These are phyloP conservation scores for Tuber magnatum DNA, from an alignment of 495 filamentous ascomycete species.

Conservation along the genomic window DNA sequence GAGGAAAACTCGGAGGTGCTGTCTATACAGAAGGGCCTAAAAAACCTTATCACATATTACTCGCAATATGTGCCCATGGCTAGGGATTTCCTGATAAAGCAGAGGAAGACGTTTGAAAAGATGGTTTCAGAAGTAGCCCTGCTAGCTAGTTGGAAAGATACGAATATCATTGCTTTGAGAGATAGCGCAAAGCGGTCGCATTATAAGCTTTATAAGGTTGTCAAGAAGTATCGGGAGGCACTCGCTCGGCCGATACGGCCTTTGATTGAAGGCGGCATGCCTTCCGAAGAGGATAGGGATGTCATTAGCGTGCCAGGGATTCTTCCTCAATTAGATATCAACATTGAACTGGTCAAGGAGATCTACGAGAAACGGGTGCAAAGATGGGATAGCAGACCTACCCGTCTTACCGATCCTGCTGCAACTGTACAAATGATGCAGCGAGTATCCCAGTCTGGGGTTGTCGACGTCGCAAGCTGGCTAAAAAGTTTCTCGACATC, in stretches of 20 bases:
- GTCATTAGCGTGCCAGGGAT: neutral
- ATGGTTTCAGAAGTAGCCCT: conserved; percentile 80
- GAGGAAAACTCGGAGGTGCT: conserved; percentile 51
- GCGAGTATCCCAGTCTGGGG: conserved; percentile 47
- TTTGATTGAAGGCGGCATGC: conserved; percentile 60
- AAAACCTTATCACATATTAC: conserved; percentile 71
- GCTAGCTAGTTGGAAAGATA: conserved; percentile 92
- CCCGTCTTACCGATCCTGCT: conserved; percentile 61
- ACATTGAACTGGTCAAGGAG: conserved; percentile 40
- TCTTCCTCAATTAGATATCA: conserved; percentile 4
- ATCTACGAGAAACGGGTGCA: conserved; percentile 51
- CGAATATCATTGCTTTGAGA: conserved; percentile 76
- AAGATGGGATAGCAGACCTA: conserved; percentile 56
- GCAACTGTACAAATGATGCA: conserved; percentile 60
- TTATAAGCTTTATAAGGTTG: conserved; percentile 79
- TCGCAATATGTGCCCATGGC: conserved; percentile 59
- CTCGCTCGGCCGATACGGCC: conserved; percentile 63
- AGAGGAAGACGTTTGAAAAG: conserved; percentile 64
- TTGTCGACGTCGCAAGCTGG: conserved; percentile 53
- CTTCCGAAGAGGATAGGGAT: conserved; percentile 35
- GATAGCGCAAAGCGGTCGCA: conserved; percentile 88
- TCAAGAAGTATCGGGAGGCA: conserved; percentile 74
- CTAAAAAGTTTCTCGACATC: conserved; percentile 60
- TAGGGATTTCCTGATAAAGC: conserved; percentile 54
- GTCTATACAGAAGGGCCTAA: conserved; percentile 53